phyloP scores from a whole-genome alignment of 2,329 filamentous ascomycete genomes.

The Venturiaceae sp. region DNA sequence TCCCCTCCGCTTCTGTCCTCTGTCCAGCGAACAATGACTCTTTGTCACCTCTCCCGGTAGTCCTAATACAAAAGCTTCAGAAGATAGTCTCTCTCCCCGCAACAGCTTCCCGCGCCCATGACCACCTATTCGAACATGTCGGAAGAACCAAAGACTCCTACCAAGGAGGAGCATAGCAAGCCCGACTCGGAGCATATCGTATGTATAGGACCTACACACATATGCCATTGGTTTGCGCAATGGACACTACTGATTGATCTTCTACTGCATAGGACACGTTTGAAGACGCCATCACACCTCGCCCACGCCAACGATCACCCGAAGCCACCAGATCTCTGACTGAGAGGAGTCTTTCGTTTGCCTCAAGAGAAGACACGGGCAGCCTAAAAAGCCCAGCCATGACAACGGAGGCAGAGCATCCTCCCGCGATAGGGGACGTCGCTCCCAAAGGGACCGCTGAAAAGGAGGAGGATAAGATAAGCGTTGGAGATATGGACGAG shows the following conservation, averaged over 20 bases:
- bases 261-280: slow-evolving; percentile 54
- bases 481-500: slow-evolving; percentile 8
- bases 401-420: slow-evolving; percentile 6
- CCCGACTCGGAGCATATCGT: neutral
- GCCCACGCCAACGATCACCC: slow-evolving; percentile 28
- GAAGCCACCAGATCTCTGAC: slow-evolving; percentile 41
- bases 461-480: slow-evolving; percentile 1
- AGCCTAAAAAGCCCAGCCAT: slow-evolving; percentile 36
- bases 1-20: no score
- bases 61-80: no score
- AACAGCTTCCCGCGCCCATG: neutral
- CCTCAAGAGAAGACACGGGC: slow-evolving; percentile 45
- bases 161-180: neutral
- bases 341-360: slow-evolving; percentile 21
- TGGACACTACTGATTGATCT: neutral
- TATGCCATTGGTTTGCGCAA: neutral
- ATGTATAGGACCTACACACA: neutral
- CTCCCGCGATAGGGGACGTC: neutral
- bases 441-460: neutral
- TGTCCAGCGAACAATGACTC: no score
- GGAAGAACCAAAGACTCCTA: neutral
- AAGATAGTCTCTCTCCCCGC: no score
- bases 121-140: neutral
- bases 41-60: no score
- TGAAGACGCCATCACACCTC: slow-evolving; percentile 59